These are phyloP conservation scores for Backusella liffmaniae DNA, from an alignment of 192 early-diverging fungal genomes.

Conservation along the genomic window DNA sequence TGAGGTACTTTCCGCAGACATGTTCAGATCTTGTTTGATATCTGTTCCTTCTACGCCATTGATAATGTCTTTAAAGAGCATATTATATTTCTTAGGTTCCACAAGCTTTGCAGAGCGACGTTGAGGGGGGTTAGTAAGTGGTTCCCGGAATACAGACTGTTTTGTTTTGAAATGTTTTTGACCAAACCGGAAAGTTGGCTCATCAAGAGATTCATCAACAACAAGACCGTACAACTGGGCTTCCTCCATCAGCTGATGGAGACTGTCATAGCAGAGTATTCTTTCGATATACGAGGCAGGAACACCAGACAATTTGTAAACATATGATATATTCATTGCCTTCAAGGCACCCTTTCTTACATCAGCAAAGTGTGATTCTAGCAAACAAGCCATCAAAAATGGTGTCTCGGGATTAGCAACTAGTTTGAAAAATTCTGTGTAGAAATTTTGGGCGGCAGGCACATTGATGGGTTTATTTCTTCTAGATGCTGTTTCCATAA, in stretches of 20 bases:
- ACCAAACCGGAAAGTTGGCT: slow-evolving; percentile 29
- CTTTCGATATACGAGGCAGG: slow-evolving; percentile 23
- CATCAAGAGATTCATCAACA: slow-evolving; percentile 5
- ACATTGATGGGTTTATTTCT: slow-evolving; percentile 49
- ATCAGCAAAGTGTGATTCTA: slow-evolving; percentile 71
- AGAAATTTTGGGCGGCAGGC: slow-evolving; percentile 61
- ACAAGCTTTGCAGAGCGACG: slow-evolving; percentile 14
- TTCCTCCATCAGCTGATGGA: slow-evolving; percentile 36
- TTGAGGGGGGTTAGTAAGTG: slow-evolving; percentile 22
- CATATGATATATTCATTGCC: slow-evolving; percentile 69
- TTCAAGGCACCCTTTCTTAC: slow-evolving; percentile 74
- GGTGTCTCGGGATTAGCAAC: slow-evolving; percentile 57
- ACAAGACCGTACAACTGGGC: slow-evolving; percentile 36
- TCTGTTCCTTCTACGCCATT: neutral
- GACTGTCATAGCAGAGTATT: slow-evolving; percentile 37
- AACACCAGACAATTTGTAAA: slow-evolving; percentile 27
- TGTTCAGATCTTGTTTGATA: too few relatives aligned
- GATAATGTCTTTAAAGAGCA: slow-evolving; percentile 16
- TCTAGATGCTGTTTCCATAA: slow-evolving; percentile 21
- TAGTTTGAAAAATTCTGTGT: slow-evolving; percentile 72
- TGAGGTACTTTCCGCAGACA: too few relatives aligned
- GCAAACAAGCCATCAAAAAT: slow-evolving; percentile 74
- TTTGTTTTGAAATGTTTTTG: slow-evolving; percentile 21
- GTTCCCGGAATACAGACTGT: slow-evolving; percentile 19
- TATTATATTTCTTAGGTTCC: slow-evolving; percentile 22